These are phyloP conservation scores for Scheffersomyces quercinus DNA, from an alignment of 1,139 yeast genomes.

Conservation along the genomic window DNA sequence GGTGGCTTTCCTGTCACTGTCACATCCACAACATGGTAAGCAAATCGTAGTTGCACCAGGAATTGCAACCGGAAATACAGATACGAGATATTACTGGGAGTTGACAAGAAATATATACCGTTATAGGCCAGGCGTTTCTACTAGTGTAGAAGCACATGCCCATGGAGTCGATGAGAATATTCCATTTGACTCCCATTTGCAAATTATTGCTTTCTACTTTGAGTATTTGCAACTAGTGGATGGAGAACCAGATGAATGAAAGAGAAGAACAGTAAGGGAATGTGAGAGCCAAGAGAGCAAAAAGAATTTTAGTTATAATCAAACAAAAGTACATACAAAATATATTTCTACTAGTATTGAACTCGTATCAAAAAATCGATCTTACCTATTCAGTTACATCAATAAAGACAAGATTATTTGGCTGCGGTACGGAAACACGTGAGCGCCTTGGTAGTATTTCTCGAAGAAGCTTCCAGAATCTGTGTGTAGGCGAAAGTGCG, in stretches of 20 bases:
- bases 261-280: too few species aligned
- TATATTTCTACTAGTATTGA: too few species aligned
- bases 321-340: too few species aligned
- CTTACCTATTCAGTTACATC: too few species aligned
- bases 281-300: too few species aligned
- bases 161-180: constrained; percentile 67
- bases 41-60: constrained; percentile 20
- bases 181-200: constrained; percentile 52
- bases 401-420: too few species aligned
- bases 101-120: constrained; percentile 25
- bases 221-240: constrained; percentile 26
- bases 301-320: too few species aligned
- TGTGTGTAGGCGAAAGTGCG: too few species aligned
- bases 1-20: constrained; percentile 7
- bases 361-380: too few species aligned
- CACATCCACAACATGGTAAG: constrained; percentile 1
- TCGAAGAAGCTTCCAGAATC: background rate
- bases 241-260: background rate
- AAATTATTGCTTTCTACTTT: constrained; percentile 60
- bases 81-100: constrained; percentile 24
- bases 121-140: constrained; percentile 31
- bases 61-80: constrained; percentile 42
- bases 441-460: background rate
- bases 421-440: background rate
- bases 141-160: constrained; percentile 21